phyloP scores from a whole-genome alignment of 108 stramenopile species.

The Conticribra weissflogii region DNA sequence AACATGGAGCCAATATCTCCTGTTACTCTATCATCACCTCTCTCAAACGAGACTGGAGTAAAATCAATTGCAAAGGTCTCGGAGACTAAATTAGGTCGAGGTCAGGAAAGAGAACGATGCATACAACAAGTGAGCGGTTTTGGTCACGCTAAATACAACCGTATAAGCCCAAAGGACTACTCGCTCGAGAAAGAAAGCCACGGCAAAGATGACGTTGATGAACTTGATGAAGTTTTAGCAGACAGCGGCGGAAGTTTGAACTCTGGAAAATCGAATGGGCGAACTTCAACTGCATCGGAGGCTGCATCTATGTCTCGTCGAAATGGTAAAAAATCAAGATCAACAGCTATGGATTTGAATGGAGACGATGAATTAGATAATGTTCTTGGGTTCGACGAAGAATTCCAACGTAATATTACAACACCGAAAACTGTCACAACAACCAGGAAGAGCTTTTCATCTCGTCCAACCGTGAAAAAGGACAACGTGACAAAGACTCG shows the following conservation, averaged over 20 bases:
- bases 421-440: conserved; percentile 18
- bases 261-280: neutral
- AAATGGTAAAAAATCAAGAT: neutral
- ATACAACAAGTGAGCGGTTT: too few species aligned
- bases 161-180: neutral
- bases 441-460: neutral
- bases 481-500: conserved; percentile 2
- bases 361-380: neutral
- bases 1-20: conserved; percentile 43
- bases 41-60: conserved; percentile 1
- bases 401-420: neutral
- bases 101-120: too few species aligned
- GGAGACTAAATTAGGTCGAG: neutral
- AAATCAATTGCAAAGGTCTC: neutral
- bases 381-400: neutral
- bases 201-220: neutral
- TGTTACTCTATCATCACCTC: conserved; percentile 37
- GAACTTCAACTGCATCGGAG: neutral
- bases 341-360: neutral
- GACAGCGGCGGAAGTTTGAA: neutral
- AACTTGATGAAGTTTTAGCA: neutral
- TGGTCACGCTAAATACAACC: too few species aligned
- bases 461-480: conserved; percentile 17
- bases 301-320: neutral
- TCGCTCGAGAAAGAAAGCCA: neutral